Conservation (phyloP, 2,329 filamentous ascomycete species). For the Fusarium goolgardi region DNA sequence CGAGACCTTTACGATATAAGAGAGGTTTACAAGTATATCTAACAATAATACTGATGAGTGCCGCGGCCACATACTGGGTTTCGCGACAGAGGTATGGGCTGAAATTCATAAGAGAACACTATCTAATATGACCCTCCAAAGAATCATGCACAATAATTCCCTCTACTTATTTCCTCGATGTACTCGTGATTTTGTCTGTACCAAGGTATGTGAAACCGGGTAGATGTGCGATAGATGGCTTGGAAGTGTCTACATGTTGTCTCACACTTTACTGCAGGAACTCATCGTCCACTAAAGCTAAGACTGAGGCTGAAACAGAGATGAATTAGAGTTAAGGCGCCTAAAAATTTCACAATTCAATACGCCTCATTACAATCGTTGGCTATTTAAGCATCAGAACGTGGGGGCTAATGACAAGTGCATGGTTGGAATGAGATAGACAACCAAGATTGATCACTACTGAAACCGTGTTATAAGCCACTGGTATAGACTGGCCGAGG, state of each 20-base stretch:
- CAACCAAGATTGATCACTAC: no score
- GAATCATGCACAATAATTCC: neutral
- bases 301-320: neutral
- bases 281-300: neutral
- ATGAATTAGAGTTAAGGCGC: neutral
- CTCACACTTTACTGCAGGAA: neutral
- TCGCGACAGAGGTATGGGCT: no score
- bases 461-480: no score
- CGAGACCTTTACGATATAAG: neutral
- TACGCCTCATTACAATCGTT: neutral
- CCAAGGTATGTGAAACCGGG: neutral
- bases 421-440: neutral
- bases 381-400: neutral
- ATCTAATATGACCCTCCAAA: no score
- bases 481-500: neutral
- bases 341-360: neutral
- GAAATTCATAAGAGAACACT: no score
- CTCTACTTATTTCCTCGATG: neutral
- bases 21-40: no score
- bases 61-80: no score
- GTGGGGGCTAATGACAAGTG: neutral
- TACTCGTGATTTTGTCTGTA: neutral
- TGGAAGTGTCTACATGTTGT: constrained; percentile 1
- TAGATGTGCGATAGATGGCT: neutral
- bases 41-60: neutral